phyloP scores from a whole-genome alignment of 2,329 filamentous ascomycete species.

The Eurotiales sp. region DNA sequence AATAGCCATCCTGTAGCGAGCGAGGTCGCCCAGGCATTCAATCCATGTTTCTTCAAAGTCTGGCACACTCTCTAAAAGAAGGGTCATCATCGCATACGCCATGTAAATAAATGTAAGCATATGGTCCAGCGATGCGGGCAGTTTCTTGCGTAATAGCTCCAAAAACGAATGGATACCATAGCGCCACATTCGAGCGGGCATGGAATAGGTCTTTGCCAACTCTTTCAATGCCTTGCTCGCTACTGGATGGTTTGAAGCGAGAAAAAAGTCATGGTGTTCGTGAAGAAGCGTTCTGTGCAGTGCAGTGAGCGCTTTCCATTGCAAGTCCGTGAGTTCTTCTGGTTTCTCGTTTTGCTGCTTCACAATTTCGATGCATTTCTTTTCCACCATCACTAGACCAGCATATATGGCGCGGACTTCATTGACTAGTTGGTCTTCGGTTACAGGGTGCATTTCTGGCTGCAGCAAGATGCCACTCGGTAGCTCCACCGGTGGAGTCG shows the following conservation, averaged over 20 bases:
- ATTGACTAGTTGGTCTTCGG: slow-evolving; percentile 71
- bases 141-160: slow-evolving; percentile 67
- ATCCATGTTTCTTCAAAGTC: slow-evolving; percentile 87
- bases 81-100: slow-evolving; percentile 83
- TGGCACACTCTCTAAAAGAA: slow-evolving; percentile 80
- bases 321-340: slow-evolving; percentile 56
- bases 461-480: slow-evolving; percentile 47
- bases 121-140: slow-evolving; percentile 76
- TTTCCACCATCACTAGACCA: slow-evolving; percentile 80
- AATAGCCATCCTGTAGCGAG: slow-evolving; percentile 84
- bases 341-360: slow-evolving; percentile 55
- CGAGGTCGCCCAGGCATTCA: slow-evolving; percentile 84
- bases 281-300: slow-evolving; percentile 76
- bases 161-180: slow-evolving; percentile 86
- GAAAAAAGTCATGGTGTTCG: slow-evolving; percentile 81
- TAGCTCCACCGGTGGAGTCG: slow-evolving; percentile 1
- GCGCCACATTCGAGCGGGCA: slow-evolving; percentile 93
- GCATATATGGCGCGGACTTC: slow-evolving; percentile 67
- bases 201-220: slow-evolving; percentile 76
- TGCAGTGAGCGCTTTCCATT: slow-evolving; percentile 81
- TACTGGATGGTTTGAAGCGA: slow-evolving; percentile 81
- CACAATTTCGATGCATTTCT: slow-evolving; percentile 81
- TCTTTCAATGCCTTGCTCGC: slow-evolving; percentile 64
- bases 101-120: slow-evolving; percentile 90
- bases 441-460: slow-evolving; percentile 65